These are phyloP conservation scores for Heterobasidion irregulare DNA, from an alignment of 1,284 basidiomycete genomes.

Conservation along the genomic window DNA sequence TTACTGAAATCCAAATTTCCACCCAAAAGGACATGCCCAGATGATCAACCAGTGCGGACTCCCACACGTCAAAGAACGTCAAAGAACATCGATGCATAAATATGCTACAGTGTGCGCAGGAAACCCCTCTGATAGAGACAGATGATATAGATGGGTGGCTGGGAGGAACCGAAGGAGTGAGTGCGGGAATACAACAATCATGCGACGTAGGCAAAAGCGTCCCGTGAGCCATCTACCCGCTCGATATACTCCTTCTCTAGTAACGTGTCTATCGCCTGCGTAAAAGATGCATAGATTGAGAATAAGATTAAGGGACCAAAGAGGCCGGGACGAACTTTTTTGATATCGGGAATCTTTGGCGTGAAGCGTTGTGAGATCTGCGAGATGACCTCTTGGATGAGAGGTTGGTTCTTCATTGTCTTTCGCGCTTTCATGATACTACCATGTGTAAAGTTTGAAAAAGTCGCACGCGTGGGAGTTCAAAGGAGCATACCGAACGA, in stretches of 20 bases:
- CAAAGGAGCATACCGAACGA: slow-evolving; percentile 69
- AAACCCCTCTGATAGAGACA: background rate
- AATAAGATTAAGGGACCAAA: background rate
- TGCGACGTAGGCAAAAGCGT: slow-evolving; percentile 75
- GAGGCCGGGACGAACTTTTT: slow-evolving; percentile 48
- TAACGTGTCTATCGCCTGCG: slow-evolving; percentile 90
- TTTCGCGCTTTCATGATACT: slow-evolving; percentile 98
- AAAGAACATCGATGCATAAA: slow-evolving; percentile 1
- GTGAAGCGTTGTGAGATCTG: slow-evolving; percentile 87
- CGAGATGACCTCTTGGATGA: slow-evolving; percentile 92
- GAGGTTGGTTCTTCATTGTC: slow-evolving; percentile 92
- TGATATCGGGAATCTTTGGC: slow-evolving; percentile 89
- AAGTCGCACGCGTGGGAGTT: background rate
- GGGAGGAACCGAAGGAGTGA: background rate
- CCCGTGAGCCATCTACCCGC: slow-evolving; percentile 76
- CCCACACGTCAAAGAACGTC: slow-evolving; percentile 4
- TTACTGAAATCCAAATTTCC: too few relatives aligned
- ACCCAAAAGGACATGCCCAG: too few relatives aligned
- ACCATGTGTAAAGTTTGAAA: background rate
- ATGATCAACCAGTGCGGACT: slow-evolving; percentile 9
- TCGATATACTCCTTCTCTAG: slow-evolving; percentile 98
- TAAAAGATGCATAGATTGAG: slow-evolving; percentile 2
- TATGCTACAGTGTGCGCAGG: slow-evolving; percentile 8
- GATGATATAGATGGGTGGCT: background rate
- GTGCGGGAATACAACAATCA: slow-evolving; percentile 17